Evolutionary conservation across 257 asterid genomes (phyloP), one percentile per base, ranked within the genome.

Genomic region (Rehmannia glutinosa): DNA sequence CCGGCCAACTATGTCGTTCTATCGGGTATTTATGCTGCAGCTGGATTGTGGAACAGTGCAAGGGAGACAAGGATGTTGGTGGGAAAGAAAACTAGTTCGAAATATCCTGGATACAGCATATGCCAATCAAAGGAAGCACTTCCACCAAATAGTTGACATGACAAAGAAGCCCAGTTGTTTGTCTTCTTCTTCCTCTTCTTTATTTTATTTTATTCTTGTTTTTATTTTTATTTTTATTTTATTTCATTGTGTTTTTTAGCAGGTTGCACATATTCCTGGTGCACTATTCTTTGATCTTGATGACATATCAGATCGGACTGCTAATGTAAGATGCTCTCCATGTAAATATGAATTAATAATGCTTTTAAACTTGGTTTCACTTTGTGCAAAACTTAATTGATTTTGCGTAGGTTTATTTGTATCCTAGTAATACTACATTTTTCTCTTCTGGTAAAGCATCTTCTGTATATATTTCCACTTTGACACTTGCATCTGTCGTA

Each of bases 211-310:
- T n/a, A n/a, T n/a, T n/a, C n/a, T n/a, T n/a, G n/a, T n/a, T n/a
- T n/a, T n/a, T n/a, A n/a, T n/a, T n/a, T n/a, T n/a, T n/a, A n/a
- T n/a, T n/a, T n/a, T n/a, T n/a, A n/a, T n/a, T n/a, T n/a, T n/a
- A n/a, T 45, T 55, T 21, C 43, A 3, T 28, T 28, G 36, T 36
- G 24, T n/a, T 60, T 25, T 42, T 73, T 54, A 51, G 73, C 86
- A 89, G 96, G 90, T 82, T 58, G 96, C 96, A 4, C 96, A 89
- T 71, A 84, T 89, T 72, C 96, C 96, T 11, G 95, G 92, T 70
- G 90, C 96, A 21, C 87, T 86, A 64, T 89, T 89, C 83, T 89
- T 86, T 47, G 96, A 89, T 28, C 80, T 89, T 39, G 95, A 89
- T 73, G 95, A 90, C 45, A 65, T 88, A 71, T 77, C 91, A 2